Evolutionary conservation across 306 rosid species (phyloP), one percentile per base, ranked within the genome.

Genomic region (Oxytropis ochrocephala): DNA sequence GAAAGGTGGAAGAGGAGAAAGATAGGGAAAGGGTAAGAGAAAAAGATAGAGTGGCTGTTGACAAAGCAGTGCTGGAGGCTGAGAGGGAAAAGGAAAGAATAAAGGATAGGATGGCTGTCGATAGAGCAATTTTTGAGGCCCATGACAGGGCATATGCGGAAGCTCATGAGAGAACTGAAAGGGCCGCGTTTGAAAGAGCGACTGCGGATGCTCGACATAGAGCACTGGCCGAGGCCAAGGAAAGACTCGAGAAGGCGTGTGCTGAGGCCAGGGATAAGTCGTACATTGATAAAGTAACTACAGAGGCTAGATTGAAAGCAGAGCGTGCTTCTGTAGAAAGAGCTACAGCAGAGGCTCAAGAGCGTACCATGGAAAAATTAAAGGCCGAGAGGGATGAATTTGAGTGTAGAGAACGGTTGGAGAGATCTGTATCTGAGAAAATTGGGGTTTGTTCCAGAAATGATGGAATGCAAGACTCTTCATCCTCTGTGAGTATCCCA

Each of bases 41-140:
- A 72, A 92, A 92, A 62, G 98, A 89, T 70, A 83, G 96, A 73
- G 87, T 89, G 92, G 93, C 87, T 78, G 85, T 86, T 69, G 95
- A 89, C 53, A 80, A 75, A 61, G 90, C 86, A 68, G 73, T 79
- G 70, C 83, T 91, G 50, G 94, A 86, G 70, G 86, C 88, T 74
- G 84, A 80, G 70, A 85, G 97, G 80, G 98, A 92, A 69, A 84
- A 87, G 71, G 97, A 92, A 77, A 89, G 98, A 83, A 95, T 86
- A 78, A 92, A 89, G 69, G 98, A 92, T 78, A 83, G 98, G 73
- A 89, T 87, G 85, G 90, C 85, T 53, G 85, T 89, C 67, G 91
- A 89, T 60, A 79, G 81, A 67, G 85, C 85, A 64, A 73, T 84
- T 67, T 86, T 84, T 67, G 92, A 84, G 79, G 88, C 89, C 79